Evolutionary conservation across 345 rosid species (phyloP), one percentile per base, ranked within the genome.

Genomic region (Linum tenue): DNA sequence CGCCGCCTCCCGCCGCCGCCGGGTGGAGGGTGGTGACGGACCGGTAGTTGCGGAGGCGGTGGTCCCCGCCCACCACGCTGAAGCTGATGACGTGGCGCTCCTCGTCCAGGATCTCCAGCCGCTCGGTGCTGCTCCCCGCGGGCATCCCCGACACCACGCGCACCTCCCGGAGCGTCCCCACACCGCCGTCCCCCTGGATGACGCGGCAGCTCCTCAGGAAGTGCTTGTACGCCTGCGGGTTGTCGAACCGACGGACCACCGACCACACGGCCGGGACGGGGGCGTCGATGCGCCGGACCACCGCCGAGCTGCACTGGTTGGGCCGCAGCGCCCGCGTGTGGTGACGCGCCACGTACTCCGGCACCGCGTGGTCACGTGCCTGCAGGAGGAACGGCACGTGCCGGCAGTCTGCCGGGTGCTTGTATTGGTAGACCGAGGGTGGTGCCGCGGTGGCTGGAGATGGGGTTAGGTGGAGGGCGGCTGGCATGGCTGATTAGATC

Each of bases 101-200:
- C 0, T 91, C 94, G 60, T 91, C 90, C 56, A 88, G 56, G 36
- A 91, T 78, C 86, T 91, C 97, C 0, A 91, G 78, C 67, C 89
- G 73, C 73, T 91, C 97, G 16, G 96, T 91, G 78, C 97, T 91
- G 0, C 94, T 86, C n/a, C 90, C 86, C 0, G 96, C 97, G 7
- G 97, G 97, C 8, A 88, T 67, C 3, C 97, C 97, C 0, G 97
- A 88, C 31, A 91, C 85, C 0, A 88, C 85, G 0, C 88, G 81
- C 5, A 91, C 94, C 53, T 91, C 97, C 42, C 96, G 69, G 17
- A 88, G 69, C 76, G 88, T 86, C 4, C 97, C 96, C 0, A 87
- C 79, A 0, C 76, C 75, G 4, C 91, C 89, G 0, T 83, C 86
- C 0, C 87, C 82, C 17, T 64, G 39, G 11, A 58, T 60, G 76